These are phyloP conservation scores for Triticum urartu DNA, from an alignment of 176 grass and related monocot genomes.

Conservation along the genomic window DNA sequence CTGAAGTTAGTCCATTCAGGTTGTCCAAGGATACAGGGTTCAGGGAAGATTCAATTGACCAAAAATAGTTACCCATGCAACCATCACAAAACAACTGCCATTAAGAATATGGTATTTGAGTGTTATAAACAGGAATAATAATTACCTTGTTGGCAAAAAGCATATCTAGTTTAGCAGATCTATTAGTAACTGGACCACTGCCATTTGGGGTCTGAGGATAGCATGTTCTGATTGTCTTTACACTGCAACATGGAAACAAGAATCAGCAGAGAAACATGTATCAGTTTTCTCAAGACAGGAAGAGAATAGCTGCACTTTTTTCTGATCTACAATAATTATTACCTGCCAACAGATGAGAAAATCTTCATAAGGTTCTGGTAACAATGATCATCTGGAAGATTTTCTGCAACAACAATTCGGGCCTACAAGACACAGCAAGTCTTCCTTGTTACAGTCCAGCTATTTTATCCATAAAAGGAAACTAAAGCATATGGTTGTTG, in stretches of 20 bases:
- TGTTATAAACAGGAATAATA: not conserved
- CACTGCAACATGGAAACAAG: slow-evolving; percentile 54
- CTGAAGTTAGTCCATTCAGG: not conserved
- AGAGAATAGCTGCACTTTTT: not conserved
- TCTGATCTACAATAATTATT: slow-evolving; percentile 30
- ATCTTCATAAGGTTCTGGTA: slow-evolving; percentile 99
- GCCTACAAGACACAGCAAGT: slow-evolving; percentile 48
- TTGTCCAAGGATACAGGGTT: not conserved
- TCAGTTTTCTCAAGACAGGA: not conserved
- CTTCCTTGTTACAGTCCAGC: slow-evolving; percentile 8
- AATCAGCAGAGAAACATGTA: slow-evolving; percentile 17
- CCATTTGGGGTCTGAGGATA: slow-evolving; percentile 90
- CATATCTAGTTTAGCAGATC: slow-evolving; percentile 95
- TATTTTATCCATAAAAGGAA: not conserved
- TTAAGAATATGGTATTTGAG: not conserved
- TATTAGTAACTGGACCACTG: slow-evolving; percentile 74
- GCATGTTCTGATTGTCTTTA: slow-evolving; percentile 95
- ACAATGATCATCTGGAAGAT: slow-evolving; percentile 98
- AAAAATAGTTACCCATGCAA: not conserved
- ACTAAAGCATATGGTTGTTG: not conserved
- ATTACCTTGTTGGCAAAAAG: slow-evolving; percentile 97
- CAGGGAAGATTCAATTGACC: not conserved
- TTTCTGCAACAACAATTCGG: slow-evolving; percentile 95
- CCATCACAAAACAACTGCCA: not conserved
- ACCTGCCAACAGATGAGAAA: slow-evolving; percentile 95